Base-by-base conservation (phyloP, 257 asterid genomes). In the Scutellaria galericulata region DNA sequence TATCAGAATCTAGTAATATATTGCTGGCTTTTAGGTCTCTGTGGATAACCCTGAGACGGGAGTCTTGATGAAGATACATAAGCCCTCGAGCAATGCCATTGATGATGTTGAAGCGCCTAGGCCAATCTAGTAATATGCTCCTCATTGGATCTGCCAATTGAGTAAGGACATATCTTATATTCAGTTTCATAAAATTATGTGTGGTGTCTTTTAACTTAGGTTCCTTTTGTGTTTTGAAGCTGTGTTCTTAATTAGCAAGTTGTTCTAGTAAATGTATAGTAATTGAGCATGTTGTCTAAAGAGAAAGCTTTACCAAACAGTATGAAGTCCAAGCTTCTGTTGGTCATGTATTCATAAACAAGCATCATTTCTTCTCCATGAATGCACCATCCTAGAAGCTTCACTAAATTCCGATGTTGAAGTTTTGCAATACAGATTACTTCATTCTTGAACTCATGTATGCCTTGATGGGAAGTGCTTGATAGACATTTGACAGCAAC, bases 401-500 rank as follows among this genome's bases (percentile, higher is more conserved):
- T 70, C 27, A 77, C 82, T 10, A 81, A 82, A 70, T 70, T 81
- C 44, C 76, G 44, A 13, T 81, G 85, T 42, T 81, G 85, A 53
- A 81, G 77, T 52, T 54, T 70, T 3, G 82, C 74, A 64, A 81
- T 81, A 47, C 68, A 64, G 3, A 68, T 75, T 27, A 78, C 55
- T 64, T 64, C 69, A 12, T 64, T 64, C 37, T 44, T 64, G 69
- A 64, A 64, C 18, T 45, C 69, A 10, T 60, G 68, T 31, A 76
- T 64, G 27, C 88, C 86, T 76, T 84, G 81, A 53, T 11, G 14
- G 20, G 88, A 73, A 70, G 70, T 67, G 37, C 15, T 73, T 15
- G 84, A 79, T 1, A 84, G 64, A 27, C 76, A 22, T 57, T 80
- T 83, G 22, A 83, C 76, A 7, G 84, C 88, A 54, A 84, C 47